A percentile compares a stretch with the other conserved stretches of the same genome.
phyloP scores from a whole-genome alignment of 75 land plant species.

The Cryptomeria japonica region DNA sequence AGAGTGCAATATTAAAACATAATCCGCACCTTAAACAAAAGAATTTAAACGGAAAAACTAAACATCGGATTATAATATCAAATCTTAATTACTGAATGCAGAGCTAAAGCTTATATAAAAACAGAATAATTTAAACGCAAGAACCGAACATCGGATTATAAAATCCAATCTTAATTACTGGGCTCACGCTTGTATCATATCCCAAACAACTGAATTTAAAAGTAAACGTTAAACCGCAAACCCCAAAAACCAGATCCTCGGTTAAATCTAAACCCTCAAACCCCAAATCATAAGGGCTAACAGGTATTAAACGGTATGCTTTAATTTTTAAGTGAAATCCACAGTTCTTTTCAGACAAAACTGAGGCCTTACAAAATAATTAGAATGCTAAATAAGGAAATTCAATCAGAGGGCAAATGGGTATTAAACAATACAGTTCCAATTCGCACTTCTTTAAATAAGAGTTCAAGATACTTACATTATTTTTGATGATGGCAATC shows the following conservation, averaged over 20 bases:
- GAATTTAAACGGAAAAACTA: neutral
- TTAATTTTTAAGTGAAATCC: too few species aligned
- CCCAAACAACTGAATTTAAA: neutral
- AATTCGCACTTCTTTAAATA: neutral
- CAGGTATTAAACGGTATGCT: too few species aligned
- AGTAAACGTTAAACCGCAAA: neutral
- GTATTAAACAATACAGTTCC: neutral
- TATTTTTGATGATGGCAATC: neutral
- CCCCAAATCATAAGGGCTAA: neutral
- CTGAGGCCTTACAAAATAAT: neutral
- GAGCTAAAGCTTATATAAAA: too few species aligned
- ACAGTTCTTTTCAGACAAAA: neutral
- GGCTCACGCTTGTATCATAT: too few species aligned
- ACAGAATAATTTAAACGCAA: too few species aligned
- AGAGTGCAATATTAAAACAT: neutral
- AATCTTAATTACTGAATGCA: neutral
- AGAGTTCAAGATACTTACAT: neutral
- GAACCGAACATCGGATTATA: too few species aligned
- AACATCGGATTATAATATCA: neutral
- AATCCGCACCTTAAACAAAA: neutral
- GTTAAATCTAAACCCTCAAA: neutral
- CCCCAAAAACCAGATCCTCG: neutral
- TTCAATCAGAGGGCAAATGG: neutral
- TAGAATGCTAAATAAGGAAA: neutral
- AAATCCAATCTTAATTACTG: neutral